Evolutionary conservation across 164 flowering plant genomes (phyloP).

Genomic region (Brasenia schreberi): DNA sequence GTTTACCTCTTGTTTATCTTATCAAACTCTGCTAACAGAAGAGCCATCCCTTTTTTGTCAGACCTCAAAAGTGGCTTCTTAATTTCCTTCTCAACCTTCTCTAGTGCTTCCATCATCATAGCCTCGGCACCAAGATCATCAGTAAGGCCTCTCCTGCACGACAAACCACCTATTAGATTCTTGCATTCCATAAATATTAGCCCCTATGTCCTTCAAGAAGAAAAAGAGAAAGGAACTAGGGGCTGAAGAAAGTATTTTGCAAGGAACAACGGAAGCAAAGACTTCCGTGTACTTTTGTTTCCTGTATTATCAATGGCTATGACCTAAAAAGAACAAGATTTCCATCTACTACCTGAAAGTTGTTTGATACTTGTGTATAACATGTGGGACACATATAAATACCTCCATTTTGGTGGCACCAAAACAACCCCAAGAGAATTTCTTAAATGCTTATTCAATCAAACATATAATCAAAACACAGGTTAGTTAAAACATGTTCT

Average conservation of each 20-base stretch:
- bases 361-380: no score
- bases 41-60: constrained; percentile 82
- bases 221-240: background rate
- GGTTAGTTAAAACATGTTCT: no score
- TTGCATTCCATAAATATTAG: no score
- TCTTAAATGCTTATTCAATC: no score
- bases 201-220: background rate
- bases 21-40: constrained; percentile 76
- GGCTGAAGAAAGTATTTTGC: no score
- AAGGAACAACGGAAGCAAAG: no score
- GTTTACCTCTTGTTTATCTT: constrained; percentile 78
- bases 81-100: constrained; percentile 80
- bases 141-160: constrained; percentile 64
- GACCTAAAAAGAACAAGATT: no score
- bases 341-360: no score
- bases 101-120: constrained; percentile 92
- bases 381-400: no score
- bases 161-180: background rate
- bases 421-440: background rate
- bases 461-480: no score
- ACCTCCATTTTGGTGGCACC: background rate
- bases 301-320: no score
- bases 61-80: constrained; percentile 87
- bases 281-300: no score
- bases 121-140: constrained; percentile 86